Evolutionary conservation across 306 rosid genomes (phyloP), one percentile per base, ranked within the genome.

Genomic region (Pterocarpus santalinus): DNA sequence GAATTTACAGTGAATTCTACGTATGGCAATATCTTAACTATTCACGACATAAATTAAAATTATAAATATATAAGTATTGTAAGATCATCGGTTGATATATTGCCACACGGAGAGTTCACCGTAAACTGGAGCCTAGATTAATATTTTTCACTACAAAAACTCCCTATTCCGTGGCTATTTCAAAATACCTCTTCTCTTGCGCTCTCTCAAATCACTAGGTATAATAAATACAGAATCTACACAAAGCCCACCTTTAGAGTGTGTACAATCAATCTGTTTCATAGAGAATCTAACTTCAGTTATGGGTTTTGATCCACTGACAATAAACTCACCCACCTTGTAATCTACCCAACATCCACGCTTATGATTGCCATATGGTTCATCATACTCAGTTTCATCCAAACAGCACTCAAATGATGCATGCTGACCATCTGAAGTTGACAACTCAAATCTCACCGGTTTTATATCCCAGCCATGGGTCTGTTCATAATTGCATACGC

Each of bases 181-280:
- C 77, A 68, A 75, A 77, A 76, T 47, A 77, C 92, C 90, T 74
- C 80, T 81, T 72, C 85, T 77, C 86, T 74, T 92, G 16, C 80
- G 86, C 46, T 87, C 90, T 81, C 81, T 88, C 87, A 90, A 82
- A 80, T 83, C 39, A 79, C 97, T 90, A 17, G 98, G 99, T 73
- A 89, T 51, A 73, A 95, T 95, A 64, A 82, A 89, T 83, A 95
- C 94, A 73, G 99, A 90, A 88, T 95, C 99, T 72, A 92, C 96
- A 74, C 99, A 95, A 78, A 93, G 87, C 52, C 97, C 99, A 32
- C 98, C 99, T 90, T 95, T 93, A 17, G 97, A 92, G 77, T 92
- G 99, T 11, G 98, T 95, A 70, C 99, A 95, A 78, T 93, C 99
- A 12, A 93, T 93, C 91, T 93, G 99, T 85, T 93, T 95, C 98